phyloP scores from a whole-genome alignment of 1,139 yeast species.

The Hyphopichia pseudoburtonii region DNA sequence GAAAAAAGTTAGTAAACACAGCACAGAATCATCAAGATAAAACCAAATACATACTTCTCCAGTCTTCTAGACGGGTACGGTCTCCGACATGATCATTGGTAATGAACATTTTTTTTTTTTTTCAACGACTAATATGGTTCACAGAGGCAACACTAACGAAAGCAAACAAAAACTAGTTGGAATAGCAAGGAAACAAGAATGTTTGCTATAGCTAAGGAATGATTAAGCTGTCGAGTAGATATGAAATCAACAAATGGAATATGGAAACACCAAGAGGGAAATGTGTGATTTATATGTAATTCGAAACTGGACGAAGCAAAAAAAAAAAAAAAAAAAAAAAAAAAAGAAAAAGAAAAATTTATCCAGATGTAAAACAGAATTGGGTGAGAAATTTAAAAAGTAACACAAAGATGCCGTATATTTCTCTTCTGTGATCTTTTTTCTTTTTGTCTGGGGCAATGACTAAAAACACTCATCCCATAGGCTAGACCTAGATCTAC shows the following conservation, averaged over 20 bases:
- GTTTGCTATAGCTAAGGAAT: background rate
- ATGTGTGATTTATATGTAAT: background rate
- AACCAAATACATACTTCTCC: slow-evolving; percentile 77
- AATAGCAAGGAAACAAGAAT: background rate
- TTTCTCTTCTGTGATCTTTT: too few relatives aligned
- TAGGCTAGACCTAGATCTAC: too few relatives aligned
- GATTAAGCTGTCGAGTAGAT: background rate
- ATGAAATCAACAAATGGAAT: too few relatives aligned
- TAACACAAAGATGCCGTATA: too few relatives aligned
- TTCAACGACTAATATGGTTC: background rate
- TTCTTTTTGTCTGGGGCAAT: too few relatives aligned
- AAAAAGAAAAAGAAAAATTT: background rate
- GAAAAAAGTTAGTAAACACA: slow-evolving; percentile 14
- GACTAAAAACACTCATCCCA: too few relatives aligned
- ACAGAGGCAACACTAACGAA: background rate
- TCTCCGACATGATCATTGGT: slow-evolving; percentile 82
- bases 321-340: background rate
- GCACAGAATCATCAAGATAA: background rate
- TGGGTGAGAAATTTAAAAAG: background rate
- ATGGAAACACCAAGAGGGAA: too few relatives aligned
- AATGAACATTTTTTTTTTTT: slow-evolving; percentile 59
- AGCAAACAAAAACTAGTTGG: background rate
- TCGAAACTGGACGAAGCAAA: background rate
- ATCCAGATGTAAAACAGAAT: background rate
- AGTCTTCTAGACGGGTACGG: slow-evolving; percentile 79